These are phyloP conservation scores for Candida palmyrensis DNA, from an alignment of 805 yeast species.

Conservation along the genomic window DNA sequence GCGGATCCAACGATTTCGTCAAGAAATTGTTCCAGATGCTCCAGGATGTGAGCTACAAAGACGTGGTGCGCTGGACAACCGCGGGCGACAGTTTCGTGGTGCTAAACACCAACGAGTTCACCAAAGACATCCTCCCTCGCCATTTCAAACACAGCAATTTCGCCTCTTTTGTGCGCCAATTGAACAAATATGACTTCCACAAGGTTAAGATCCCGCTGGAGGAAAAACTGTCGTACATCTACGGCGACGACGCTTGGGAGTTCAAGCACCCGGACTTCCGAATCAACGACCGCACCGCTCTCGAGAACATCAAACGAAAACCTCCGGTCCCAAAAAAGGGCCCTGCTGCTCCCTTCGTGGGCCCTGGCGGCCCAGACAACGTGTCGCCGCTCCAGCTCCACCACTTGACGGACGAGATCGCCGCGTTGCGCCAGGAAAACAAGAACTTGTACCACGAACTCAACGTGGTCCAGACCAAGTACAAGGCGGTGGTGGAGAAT, in stretches of 20 bases:
- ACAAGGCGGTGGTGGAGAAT: slow-evolving; percentile 60
- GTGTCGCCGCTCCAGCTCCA: slow-evolving; percentile 12
- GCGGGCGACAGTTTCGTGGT: slow-evolving; percentile 87
- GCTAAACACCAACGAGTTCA: slow-evolving; percentile 83
- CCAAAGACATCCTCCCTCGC: slow-evolving; percentile 82
- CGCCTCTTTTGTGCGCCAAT: slow-evolving; percentile 92
- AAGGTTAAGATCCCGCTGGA: slow-evolving; percentile 77
- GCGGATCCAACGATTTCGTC: slow-evolving; percentile 73
- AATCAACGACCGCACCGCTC: slow-evolving; percentile 66
- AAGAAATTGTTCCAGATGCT: slow-evolving; percentile 79
- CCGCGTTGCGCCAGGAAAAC: slow-evolving; percentile 27
- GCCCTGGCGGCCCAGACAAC: slow-evolving; percentile 8
- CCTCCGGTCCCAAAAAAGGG: slow-evolving; percentile 54
- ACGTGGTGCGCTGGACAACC: slow-evolving; percentile 81
- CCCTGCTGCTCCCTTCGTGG: neutral
- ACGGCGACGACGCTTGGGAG: slow-evolving; percentile 87
- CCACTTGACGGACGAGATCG: slow-evolving; percentile 26
- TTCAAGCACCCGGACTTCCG: slow-evolving; percentile 88
- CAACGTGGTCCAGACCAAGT: slow-evolving; percentile 47
- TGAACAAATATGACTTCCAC: slow-evolving; percentile 96
- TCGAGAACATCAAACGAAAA: slow-evolving; percentile 85
- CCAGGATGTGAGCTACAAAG: slow-evolving; percentile 70
- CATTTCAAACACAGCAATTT: slow-evolving; percentile 95
- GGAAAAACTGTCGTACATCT: slow-evolving; percentile 46
- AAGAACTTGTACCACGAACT: slow-evolving; percentile 28